These are phyloP conservation scores for Botrytis sinoallii DNA, from an alignment of 2,329 filamentous ascomycete genomes.

Conservation along the genomic window DNA sequence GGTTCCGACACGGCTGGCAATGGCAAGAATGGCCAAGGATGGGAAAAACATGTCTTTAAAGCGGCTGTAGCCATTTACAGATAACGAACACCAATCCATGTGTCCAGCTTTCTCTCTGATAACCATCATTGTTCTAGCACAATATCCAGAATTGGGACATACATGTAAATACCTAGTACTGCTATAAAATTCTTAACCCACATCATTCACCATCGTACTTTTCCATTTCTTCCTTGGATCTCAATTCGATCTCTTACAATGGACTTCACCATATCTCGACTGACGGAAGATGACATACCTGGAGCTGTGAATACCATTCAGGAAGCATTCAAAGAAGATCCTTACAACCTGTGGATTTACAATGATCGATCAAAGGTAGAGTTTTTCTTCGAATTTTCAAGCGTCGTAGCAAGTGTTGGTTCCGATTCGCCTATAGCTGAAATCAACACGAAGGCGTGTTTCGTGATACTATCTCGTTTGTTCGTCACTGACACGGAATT, in stretches of 20 bases:
- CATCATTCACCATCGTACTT: background rate
- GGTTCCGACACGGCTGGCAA: background rate
- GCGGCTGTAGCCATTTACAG: background rate
- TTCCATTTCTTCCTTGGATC: background rate
- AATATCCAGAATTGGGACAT: background rate
- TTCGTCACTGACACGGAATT: slow-evolving; percentile 3
- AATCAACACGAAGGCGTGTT: background rate
- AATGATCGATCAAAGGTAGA: slow-evolving; percentile 51
- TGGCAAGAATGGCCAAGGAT: background rate
- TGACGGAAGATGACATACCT: slow-evolving; percentile 59
- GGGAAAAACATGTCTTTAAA: background rate
- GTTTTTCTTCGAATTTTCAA: slow-evolving; percentile 1
- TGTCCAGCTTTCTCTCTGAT: background rate
- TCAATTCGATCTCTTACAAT: slow-evolving; percentile 36
- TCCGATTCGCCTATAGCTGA: background rate
- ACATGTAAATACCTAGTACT: background rate
- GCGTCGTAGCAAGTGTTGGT: background rate
- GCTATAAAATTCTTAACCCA: background rate
- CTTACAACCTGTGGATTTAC: slow-evolving; percentile 65
- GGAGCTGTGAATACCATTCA: slow-evolving; percentile 64
- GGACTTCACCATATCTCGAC: slow-evolving; percentile 53
- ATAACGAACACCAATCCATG: slow-evolving; percentile 1
- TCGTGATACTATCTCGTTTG: background rate
- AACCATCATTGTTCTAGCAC: background rate
- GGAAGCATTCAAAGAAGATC: slow-evolving; percentile 62